Evolutionary conservation across 768 basidiomycete genomes (phyloP), one percentile per base, ranked within the genome.

Genomic region (Steccherinum ochraceum): DNA sequence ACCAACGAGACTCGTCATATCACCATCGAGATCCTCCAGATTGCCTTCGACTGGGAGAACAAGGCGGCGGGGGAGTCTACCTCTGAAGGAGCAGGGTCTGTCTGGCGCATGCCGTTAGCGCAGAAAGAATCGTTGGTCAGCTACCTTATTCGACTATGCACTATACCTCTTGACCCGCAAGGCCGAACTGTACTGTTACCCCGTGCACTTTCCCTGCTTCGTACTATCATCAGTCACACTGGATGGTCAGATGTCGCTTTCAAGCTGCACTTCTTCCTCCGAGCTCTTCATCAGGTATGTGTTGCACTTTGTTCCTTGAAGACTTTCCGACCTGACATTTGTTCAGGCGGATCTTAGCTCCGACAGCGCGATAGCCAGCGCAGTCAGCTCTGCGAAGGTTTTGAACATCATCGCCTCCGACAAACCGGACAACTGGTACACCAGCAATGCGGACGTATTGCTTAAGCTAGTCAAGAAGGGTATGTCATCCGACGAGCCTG

Each of bases 31-130:
- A 80, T 94, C 27, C 75, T 94, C 12, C 93, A 96, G 64, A 83
- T 93, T 39, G 86, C 99, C 27, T 90, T 93, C 61, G 79, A 84
- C 40, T 99, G 96, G 96, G 96, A 98, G 65, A 84, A 89, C 67
- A 79, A 78, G 67, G 75, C 75, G 52, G 35, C 54, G 10, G 26
- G 43, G 4, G 53, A 55, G 18, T 12, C 45, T 10, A 25, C 48
- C 11, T 45, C 52, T 16, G 40, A 40, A 12, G 57, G 39, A 5
- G 11, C 54, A 2, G n/a, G 46, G 13, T 40, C 49, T 11, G 27
- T 3, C 2, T 94, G 92, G 90, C 66, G 79, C 19, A 89, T 89
- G 0, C 91, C 94, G 2, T 69, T 89, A 24, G 75, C 77, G 19
- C 83, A 91, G 51, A 80, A 91, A 24, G 95, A 98, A 68, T 86